Evolutionary conservation across 2,329 filamentous ascomycete genomes (phyloP), one percentile per base, ranked within the genome.

Genomic region (Cladosporium sp.): DNA sequence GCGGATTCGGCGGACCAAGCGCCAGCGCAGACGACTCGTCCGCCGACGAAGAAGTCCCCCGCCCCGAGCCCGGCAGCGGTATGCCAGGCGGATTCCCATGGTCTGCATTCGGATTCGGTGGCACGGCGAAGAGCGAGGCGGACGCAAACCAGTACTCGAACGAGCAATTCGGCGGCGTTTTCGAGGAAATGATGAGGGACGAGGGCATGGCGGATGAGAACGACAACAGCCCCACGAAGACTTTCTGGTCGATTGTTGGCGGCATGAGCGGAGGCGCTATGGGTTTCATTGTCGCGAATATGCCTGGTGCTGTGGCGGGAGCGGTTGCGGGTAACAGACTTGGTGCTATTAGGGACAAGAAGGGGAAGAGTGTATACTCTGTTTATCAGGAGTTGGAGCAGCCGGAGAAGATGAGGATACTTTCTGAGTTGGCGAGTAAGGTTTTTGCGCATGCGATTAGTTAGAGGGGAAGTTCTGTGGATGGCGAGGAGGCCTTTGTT

Each of bases 251-350:
- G 50, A 69, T 96, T 55, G 66, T 96, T 1, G 93, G 93, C 3
- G 90, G 89, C 1, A 69, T 92, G 35, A 93, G 88, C 63, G 93
- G 93, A 27, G 92, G 85, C 11, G 88, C 89, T 2, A 79, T 98
- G 67, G 93, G 93, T 0, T 97, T 97, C 68, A 98, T 98, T 59
- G 79, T 97, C 20, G 93, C 85, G 22, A 97, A 97, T 66, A 82
- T 96, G 42, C 88, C 92, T 0, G 93, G 93, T 0, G 78, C 92
- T 62, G 69, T 97, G 32, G 92, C 92, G 0, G 93, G 93, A 2
- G 89, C 88, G 2, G 91, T 96, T 2, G 92, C 91, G 0, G 93
- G 93, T 9, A 97, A 96, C 70, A 74, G 91, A 45, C 71, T 97
- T n/a, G 93, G 93, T 1, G 88, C 88, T 6, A 81, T 98, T 16